Evolutionary conservation across 805 yeast genomes (phyloP).

Genomic region (Metschnikowia chrysomelidarum): DNA sequence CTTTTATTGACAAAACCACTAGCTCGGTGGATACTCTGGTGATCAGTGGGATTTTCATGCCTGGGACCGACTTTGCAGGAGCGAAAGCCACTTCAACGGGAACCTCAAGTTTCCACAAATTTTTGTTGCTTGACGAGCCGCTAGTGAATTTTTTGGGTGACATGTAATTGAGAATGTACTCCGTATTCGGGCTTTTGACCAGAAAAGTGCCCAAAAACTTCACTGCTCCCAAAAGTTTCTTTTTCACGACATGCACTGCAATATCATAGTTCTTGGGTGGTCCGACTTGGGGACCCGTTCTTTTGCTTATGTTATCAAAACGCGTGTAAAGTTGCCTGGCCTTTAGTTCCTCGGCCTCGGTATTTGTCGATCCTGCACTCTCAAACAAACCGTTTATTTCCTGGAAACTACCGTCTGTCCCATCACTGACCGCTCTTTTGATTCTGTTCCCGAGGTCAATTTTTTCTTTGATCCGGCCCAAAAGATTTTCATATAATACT

Average conservation of each 20-base stretch:
- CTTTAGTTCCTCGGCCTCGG: conserved; percentile 8
- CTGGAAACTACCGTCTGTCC: not conserved
- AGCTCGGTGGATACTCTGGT: conserved; percentile 27
- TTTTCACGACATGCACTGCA: conserved; percentile 30
- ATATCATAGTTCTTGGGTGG: conserved; percentile 25
- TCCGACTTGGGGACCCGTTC: not conserved
- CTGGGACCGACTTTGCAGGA: conserved; percentile 20
- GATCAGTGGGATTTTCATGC: conserved; percentile 7
- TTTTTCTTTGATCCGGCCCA: conserved; percentile 27
- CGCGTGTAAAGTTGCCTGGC: conserved; percentile 18
- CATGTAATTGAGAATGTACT: conserved; percentile 27
- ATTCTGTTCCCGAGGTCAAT: conserved; percentile 28
- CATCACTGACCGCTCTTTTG: conserved; percentile 5
- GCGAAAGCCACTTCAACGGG: conserved; percentile 32
- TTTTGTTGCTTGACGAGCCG: conserved; percentile 6
- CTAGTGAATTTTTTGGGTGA: conserved; percentile 20
- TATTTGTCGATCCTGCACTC: conserved; percentile 1
- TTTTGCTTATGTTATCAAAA: conserved; percentile 5
- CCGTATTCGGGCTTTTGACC: conserved; percentile 30
- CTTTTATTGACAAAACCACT: conserved; percentile 29
- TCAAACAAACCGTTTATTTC: not conserved
- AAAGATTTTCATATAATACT: conserved; percentile 21
- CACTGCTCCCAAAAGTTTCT: conserved; percentile 27
- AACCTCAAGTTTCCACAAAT: conserved; percentile 22
- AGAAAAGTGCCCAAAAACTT: conserved; percentile 35